Percentiles rank a stretch among this genome's conserved stretches.
Conservation (phyloP, 2,329 filamentous ascomycete species). For the Penicillium vulpinum region DNA sequence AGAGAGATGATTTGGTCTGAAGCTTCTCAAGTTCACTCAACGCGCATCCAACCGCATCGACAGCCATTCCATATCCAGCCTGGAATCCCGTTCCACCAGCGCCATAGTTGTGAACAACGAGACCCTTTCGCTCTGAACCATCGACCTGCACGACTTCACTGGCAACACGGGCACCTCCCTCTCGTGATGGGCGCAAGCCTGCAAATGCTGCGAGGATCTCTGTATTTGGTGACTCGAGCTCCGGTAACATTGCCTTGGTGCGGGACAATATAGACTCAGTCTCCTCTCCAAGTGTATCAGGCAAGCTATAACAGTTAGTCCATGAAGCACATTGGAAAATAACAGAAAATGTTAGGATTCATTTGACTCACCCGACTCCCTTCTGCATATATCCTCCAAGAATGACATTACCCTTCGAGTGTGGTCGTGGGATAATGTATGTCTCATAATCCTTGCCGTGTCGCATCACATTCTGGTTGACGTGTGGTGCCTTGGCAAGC, state of each 20-base stretch:
- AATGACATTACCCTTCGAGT: conserved; percentile 39
- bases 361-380: not conserved
- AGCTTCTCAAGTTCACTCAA: not conserved
- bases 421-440: conserved; percentile 42
- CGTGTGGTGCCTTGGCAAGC: not conserved
- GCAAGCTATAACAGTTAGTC: not conserved
- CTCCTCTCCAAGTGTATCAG: not conserved
- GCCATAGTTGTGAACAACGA: not conserved
- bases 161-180: not conserved
- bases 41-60: not conserved
- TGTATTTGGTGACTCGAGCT: not conserved
- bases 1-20: not conserved
- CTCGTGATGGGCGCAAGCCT: not conserved
- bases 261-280: not conserved
- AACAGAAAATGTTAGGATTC: not conserved
- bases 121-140: not conserved
- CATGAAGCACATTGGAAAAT: not conserved
- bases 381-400: conserved; percentile 39
- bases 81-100: not conserved
- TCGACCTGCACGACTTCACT: not conserved
- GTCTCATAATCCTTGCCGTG: conserved; percentile 45
- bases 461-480: conserved; percentile 39
- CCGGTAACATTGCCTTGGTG: not conserved
- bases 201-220: not conserved
- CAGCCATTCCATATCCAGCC: not conserved